Conservation (phyloP, 257 asterid genomes). For the Jacaranda mimosifolia region DNA sequence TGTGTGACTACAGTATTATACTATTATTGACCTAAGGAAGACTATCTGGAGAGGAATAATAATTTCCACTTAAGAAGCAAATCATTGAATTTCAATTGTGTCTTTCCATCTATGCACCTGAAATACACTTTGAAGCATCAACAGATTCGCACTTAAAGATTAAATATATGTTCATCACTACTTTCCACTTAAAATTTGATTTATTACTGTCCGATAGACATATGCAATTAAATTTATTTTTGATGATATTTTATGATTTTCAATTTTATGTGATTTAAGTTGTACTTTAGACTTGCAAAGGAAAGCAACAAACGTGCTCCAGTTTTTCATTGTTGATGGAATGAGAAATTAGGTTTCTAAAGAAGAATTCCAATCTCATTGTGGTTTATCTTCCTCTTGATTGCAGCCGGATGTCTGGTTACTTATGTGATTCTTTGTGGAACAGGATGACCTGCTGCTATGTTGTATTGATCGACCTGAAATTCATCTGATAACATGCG, state of each 20-base stretch:
- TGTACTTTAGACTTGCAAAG: conserved; percentile 3
- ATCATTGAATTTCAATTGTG: background rate
- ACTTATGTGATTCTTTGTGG: conserved; percentile 36
- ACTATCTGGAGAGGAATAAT: conserved; percentile 11
- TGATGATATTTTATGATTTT: conserved; percentile 16
- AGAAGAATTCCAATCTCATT: conserved; percentile 13
- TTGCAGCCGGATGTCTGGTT: conserved; percentile 7
- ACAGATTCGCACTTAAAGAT: conserved; percentile 9
- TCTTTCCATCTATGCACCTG: conserved; percentile 29
- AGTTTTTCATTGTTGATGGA: conserved; percentile 19
- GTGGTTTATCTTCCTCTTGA: conserved; percentile 17
- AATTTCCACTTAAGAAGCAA: conserved; percentile 13
- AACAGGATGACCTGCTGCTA: conserved; percentile 61
- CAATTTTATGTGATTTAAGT: background rate
- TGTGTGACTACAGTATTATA: background rate
- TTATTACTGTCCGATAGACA: background rate
- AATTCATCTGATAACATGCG: conserved; percentile 40
- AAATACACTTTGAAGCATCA: background rate
- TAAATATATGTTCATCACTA: conserved; percentile 5
- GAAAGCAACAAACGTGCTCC: background rate
- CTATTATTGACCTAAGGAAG: background rate
- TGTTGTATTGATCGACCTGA: conserved; percentile 39
- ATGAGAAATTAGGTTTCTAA: conserved; percentile 4
- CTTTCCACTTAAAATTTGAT: background rate
- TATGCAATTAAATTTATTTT: background rate